Evolutionary conservation across 2,329 filamentous ascomycete species (phyloP).

Genomic region (Fusarium coicis): DNA sequence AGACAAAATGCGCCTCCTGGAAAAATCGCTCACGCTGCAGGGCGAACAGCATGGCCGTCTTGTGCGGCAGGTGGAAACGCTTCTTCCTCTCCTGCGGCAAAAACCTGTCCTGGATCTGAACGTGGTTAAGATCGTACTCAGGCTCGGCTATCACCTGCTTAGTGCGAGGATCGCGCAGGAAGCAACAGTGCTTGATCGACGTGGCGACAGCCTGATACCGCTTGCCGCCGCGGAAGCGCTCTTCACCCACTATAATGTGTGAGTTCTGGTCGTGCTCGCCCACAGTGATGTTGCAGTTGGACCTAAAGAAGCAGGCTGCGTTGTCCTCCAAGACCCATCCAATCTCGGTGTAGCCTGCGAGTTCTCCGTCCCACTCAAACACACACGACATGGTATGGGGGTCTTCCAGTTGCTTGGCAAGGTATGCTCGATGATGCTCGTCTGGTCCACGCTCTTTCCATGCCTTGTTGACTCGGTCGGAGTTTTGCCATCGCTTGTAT

Average conservation of each 20-base stretch:
- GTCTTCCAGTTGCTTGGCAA: slow-evolving; percentile 40
- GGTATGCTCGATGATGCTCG: slow-evolving; percentile 42
- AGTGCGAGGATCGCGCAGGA: slow-evolving; percentile 44
- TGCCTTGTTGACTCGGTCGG: slow-evolving; percentile 43
- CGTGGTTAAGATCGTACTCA: slow-evolving; percentile 34
- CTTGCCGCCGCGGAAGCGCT: slow-evolving; percentile 42
- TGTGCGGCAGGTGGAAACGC: slow-evolving; percentile 44
- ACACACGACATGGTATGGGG: slow-evolving; percentile 45
- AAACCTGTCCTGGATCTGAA: slow-evolving; percentile 42
- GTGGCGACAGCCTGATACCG: slow-evolving; percentile 42
- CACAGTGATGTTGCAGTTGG: slow-evolving; percentile 42
- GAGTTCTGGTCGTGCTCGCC: slow-evolving; percentile 46
- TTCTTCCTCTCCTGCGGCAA: slow-evolving; percentile 45
- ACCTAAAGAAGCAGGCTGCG: slow-evolving; percentile 42
- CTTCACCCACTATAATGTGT: slow-evolving; percentile 43
- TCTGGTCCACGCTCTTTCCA: slow-evolving; percentile 45
- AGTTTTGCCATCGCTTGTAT: slow-evolving; percentile 45
- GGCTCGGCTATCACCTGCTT: slow-evolving; percentile 43
- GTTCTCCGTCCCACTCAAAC: slow-evolving; percentile 44
- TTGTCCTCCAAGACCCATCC: slow-evolving; percentile 46
- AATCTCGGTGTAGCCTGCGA: slow-evolving; percentile 44
- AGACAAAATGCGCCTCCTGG: slow-evolving; percentile 41
- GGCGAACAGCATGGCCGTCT: slow-evolving; percentile 44
- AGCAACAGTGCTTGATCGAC: slow-evolving; percentile 44
- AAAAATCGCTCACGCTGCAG: slow-evolving; percentile 45